A percentile compares a stretch with the other conserved stretches of the same genome.
phyloP scores from a whole-genome alignment of 2,329 filamentous ascomycete species.

The Cladosporium sp. region DNA sequence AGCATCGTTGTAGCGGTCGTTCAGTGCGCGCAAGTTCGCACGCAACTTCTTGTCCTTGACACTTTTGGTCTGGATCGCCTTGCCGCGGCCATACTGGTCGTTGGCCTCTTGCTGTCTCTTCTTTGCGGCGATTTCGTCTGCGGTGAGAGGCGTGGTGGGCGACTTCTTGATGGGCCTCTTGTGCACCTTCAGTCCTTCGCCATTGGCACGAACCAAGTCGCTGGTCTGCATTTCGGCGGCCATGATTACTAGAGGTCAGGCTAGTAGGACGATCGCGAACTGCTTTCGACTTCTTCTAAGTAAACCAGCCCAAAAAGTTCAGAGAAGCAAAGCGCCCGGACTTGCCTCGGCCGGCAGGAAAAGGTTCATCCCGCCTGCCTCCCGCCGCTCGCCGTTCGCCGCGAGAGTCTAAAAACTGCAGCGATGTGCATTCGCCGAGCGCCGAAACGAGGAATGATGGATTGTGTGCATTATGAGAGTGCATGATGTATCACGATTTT shows the following conservation, averaged over 20 bases:
- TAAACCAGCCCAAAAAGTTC: slow-evolving; percentile 15
- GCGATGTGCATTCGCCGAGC: background rate
- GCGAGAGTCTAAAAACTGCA: background rate
- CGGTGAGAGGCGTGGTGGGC: slow-evolving; percentile 33
- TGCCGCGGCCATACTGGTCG: slow-evolving; percentile 77
- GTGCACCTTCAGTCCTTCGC: slow-evolving; percentile 28
- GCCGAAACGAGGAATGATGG: background rate
- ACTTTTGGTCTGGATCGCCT: slow-evolving; percentile 67
- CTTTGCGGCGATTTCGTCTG: slow-evolving; percentile 36
- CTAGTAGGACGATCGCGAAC: background rate
- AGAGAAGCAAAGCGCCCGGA: background rate
- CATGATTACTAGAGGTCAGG: slow-evolving; percentile 1
- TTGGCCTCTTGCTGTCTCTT: slow-evolving; percentile 39
- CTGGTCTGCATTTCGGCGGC: slow-evolving; percentile 26
- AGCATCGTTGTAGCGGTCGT: slow-evolving; percentile 80
- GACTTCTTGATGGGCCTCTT: slow-evolving; percentile 24
- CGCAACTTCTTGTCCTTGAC: slow-evolving; percentile 90
- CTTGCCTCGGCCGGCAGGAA: background rate
- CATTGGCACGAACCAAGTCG: slow-evolving; percentile 30
- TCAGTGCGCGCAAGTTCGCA: slow-evolving; percentile 73
- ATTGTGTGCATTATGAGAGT: background rate
- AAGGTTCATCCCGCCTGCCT: background rate
- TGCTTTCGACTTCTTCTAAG: background rate
- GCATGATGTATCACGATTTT: background rate
- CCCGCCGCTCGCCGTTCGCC: background rate